These are phyloP conservation scores for Vitrella brassicaformis DNA, from an alignment of 73 alveolate genomes.

Conservation along the genomic window DNA sequence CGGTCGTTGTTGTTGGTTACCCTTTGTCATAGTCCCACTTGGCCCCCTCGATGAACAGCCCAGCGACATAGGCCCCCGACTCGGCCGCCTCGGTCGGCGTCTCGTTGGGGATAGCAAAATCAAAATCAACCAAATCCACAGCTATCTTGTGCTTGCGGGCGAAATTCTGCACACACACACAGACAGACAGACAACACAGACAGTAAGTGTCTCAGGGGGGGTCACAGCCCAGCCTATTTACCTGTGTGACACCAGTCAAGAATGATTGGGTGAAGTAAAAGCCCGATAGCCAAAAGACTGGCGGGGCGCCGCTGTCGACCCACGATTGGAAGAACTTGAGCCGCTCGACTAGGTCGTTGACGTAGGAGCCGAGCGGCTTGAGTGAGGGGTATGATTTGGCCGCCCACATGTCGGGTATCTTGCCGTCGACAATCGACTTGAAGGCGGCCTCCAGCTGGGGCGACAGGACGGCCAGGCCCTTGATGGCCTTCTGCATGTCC, in stretches of 20 bases:
- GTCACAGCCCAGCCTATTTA: no score
- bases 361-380: slow-evolving; percentile 97
- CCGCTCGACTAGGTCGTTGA: slow-evolving; percentile 90
- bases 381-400: slow-evolving; percentile 85
- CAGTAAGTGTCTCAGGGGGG: slow-evolving; percentile 73
- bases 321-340: slow-evolving; percentile 85
- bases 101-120: slow-evolving; percentile 74
- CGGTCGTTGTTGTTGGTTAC: not conserved
- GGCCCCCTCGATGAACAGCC: slow-evolving; percentile 98
- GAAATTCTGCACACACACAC: slow-evolving; percentile 64
- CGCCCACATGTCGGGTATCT: slow-evolving; percentile 95
- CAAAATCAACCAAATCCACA: slow-evolving; percentile 80
- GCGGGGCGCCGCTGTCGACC: slow-evolving; percentile 97
- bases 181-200: slow-evolving; percentile 50
- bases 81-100: slow-evolving; percentile 63
- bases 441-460: slow-evolving; percentile 89
- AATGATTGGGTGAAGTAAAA: slow-evolving; percentile 98
- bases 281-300: slow-evolving; percentile 97
- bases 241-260: slow-evolving; percentile 95
- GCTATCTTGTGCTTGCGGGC: slow-evolving; percentile 80
- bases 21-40: slow-evolving; percentile 87
- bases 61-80: slow-evolving; percentile 97
- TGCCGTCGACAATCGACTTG: slow-evolving; percentile 80
- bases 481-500: slow-evolving; percentile 81
- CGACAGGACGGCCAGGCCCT: slow-evolving; percentile 81